These are phyloP conservation scores for Cytospora leucostoma DNA, from an alignment of 2,329 filamentous ascomycete species.

Conservation along the genomic window DNA sequence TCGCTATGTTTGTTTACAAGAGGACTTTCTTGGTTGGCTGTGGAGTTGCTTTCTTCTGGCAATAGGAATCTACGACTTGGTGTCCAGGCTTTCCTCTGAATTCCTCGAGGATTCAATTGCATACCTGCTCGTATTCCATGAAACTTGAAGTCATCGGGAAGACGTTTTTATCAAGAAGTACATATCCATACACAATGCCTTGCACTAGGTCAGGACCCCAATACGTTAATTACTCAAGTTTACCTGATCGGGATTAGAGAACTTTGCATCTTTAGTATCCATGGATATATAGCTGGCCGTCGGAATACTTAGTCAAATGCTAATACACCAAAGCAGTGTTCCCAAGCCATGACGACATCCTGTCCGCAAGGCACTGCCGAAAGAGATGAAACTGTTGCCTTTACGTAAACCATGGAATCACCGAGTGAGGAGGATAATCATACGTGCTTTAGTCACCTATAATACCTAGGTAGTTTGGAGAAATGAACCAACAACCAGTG, in stretches of 20 bases:
- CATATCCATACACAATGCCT: not conserved
- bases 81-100: not conserved
- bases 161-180: not conserved
- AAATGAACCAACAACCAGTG: not conserved
- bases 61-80: not conserved
- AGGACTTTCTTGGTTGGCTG: not conserved
- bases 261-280: not conserved
- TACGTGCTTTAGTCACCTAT: not conserved
- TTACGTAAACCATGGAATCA: not conserved
- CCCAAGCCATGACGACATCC: not conserved
- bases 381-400: not conserved
- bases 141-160: not conserved
- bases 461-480: not conserved
- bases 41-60: not conserved
- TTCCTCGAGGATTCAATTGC: too few relatives aligned
- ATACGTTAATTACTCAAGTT: not conserved
- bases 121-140: not conserved
- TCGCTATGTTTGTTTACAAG: constrained; percentile 4
- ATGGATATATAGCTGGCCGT: not conserved
- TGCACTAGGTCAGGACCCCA: not conserved
- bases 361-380: not conserved
- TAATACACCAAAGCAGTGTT: not conserved
- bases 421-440: not conserved
- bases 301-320: not conserved
- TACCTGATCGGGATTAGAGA: not conserved